phyloP scores from a whole-genome alignment of 208 protist genomes.

The Trichomonas gallinae region DNA sequence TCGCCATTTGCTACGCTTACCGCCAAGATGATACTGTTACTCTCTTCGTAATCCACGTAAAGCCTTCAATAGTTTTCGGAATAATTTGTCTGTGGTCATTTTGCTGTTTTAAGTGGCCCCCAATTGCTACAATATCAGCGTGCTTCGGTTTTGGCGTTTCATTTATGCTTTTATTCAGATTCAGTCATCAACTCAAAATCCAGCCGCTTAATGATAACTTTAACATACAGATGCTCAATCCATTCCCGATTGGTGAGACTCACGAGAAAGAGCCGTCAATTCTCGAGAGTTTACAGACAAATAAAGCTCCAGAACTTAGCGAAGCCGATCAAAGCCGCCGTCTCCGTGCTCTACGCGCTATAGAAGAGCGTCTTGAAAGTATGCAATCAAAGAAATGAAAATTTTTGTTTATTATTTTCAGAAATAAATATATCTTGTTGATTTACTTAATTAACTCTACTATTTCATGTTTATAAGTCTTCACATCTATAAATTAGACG shows the following conservation, averaged over 20 bases:
- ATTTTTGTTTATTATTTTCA: background rate
- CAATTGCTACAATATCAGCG: background rate
- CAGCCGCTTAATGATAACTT: background rate
- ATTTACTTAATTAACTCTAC: background rate
- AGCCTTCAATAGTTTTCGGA: background rate
- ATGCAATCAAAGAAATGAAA: background rate
- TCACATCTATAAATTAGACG: no score
- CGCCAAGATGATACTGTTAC: background rate
- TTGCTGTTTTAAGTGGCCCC: background rate
- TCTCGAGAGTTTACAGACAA: background rate
- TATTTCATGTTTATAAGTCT: no score
- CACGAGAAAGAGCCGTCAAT: background rate
- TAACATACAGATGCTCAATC: background rate
- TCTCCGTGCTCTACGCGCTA: background rate
- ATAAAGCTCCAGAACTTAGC: background rate
- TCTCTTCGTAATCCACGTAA: background rate
- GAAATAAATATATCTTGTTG: background rate
- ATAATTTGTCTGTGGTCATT: background rate
- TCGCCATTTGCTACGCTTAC: background rate
- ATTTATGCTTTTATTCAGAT: background rate
- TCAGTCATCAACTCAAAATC: no score
- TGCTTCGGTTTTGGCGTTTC: background rate
- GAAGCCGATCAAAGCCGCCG: background rate
- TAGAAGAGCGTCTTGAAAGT: slow-evolving; percentile 7
- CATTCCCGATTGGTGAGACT: background rate